phyloP scores from a whole-genome alignment of 805 yeast species.

The Pichia pseudocactophila region DNA sequence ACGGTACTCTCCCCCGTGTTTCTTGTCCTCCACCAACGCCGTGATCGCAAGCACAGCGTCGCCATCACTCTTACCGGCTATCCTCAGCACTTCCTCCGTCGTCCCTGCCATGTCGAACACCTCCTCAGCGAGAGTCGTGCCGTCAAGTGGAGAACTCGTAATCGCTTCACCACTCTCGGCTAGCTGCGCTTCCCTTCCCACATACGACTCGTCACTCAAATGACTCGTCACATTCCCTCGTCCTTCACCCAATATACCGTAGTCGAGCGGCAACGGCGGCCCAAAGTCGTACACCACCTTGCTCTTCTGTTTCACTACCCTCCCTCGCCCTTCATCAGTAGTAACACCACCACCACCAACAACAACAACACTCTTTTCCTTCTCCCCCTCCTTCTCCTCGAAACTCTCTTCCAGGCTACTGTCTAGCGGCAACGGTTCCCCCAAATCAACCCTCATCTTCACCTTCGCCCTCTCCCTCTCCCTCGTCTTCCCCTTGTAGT shows the following conservation, averaged over 20 bases:
- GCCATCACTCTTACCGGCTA: too few species aligned
- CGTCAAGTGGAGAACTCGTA: background rate
- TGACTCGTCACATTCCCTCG: background rate
- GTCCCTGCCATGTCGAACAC: background rate
- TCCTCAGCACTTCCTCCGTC: too few species aligned
- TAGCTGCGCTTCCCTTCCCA: background rate
- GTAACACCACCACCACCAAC: too few species aligned
- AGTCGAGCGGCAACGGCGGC: constrained; percentile 3
- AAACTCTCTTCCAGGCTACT: background rate
- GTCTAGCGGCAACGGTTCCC: background rate
- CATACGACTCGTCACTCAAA: background rate
- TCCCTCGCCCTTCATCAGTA: background rate
- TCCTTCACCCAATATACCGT: background rate
- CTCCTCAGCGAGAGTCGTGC: too few species aligned
- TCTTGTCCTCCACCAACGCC: too few species aligned
- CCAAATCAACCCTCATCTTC: background rate
- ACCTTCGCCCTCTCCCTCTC: too few species aligned
- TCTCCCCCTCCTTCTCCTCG: background rate
- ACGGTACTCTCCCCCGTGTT: too few species aligned
- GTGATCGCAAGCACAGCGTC: too few species aligned
- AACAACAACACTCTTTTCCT: too few species aligned
- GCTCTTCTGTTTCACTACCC: background rate
- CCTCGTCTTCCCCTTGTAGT: constrained; percentile 7
- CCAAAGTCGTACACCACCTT: constrained; percentile 5
- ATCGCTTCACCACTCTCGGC: too few species aligned